Evolutionary conservation across 177 flowering plant species (phyloP).

Genomic region (Telopea speciosissima): DNA sequence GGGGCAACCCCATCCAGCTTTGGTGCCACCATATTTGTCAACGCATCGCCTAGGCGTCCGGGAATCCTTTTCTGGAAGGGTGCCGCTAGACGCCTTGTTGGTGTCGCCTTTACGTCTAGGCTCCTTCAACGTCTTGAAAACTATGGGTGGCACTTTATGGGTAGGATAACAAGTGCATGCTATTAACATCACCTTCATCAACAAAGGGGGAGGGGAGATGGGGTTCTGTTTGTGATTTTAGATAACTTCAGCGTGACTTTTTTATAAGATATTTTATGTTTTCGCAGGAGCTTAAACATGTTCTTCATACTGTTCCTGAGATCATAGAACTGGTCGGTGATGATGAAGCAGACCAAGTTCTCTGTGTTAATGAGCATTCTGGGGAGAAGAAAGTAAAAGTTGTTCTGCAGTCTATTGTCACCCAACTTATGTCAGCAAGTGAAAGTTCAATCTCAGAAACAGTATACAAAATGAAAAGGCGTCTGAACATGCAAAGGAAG

Average conservation of each 20-base stretch:
- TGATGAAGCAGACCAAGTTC: slow-evolving; percentile 26
- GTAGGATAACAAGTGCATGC: no score
- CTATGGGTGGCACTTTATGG: no score
- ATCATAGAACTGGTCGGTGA: slow-evolving; percentile 51
- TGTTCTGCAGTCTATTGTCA: slow-evolving; percentile 46
- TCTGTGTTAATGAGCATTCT: slow-evolving; percentile 28
- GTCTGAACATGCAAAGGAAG: slow-evolving; percentile 48
- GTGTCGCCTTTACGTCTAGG: no score
- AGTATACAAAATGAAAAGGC: slow-evolving; percentile 45
- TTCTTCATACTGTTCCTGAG: slow-evolving; percentile 55
- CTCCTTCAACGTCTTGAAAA: no score
- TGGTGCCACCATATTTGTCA: no score
- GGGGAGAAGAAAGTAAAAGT: slow-evolving; percentile 45
- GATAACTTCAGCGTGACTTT: not conserved
- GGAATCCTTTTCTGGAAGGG: no score
- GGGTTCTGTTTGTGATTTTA: not conserved
- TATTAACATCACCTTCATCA: no score
- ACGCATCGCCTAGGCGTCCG: no score
- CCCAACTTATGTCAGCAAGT: slow-evolving; percentile 72
- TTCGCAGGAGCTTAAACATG: slow-evolving; percentile 59
- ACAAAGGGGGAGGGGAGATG: not conserved
- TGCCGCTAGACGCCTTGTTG: no score
- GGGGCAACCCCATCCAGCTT: no score
- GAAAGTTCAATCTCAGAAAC: slow-evolving; percentile 37
- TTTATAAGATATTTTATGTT: not conserved